A percentile compares a stretch with the other conserved stretches of the same genome.
phyloP scores from a whole-genome alignment of 2,329 filamentous ascomycete genomes.

The Pseudocercospora ulei region DNA sequence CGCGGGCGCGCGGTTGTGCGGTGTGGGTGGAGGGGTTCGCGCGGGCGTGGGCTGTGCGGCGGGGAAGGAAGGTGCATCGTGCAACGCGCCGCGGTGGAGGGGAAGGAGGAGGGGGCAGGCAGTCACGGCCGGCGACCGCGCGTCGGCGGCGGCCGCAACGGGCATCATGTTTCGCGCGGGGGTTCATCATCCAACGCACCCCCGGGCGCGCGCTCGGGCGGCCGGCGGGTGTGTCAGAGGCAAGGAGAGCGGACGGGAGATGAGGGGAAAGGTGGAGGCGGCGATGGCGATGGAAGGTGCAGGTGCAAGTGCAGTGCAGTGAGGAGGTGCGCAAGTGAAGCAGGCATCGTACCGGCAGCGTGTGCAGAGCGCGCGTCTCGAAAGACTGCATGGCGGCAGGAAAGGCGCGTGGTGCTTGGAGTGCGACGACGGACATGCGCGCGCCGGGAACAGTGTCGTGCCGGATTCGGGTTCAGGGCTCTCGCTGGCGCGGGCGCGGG shows the following conservation, averaged over 20 bases:
- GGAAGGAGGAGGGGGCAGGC: slow-evolving; percentile 1
- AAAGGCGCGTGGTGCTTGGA: slow-evolving; percentile 15
- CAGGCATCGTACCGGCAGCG: slow-evolving; percentile 5
- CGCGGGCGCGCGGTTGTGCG: not conserved
- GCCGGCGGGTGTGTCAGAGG: slow-evolving; percentile 10
- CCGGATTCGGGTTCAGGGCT: not conserved
- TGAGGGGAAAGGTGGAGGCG: not conserved
- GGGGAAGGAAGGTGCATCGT: slow-evolving; percentile 6
- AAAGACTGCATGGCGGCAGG: slow-evolving; percentile 16
- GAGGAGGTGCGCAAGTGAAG: not conserved
- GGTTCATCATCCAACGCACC: slow-evolving; percentile 23
- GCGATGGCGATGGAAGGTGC: not conserved
- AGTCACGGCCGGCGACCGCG: slow-evolving; percentile 10
- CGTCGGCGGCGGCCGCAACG: no score
- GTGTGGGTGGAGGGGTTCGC: slow-evolving; percentile 8
- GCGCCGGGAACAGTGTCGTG: slow-evolving; percentile 10
- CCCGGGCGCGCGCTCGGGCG: slow-evolving; percentile 12
- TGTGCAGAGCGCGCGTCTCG: slow-evolving; percentile 17
- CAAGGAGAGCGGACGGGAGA: slow-evolving; percentile 3
- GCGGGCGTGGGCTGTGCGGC: slow-evolving; percentile 3
- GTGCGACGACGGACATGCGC: slow-evolving; percentile 17
- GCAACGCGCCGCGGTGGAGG: no score
- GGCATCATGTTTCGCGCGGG: slow-evolving; percentile 14
- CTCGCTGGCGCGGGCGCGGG: not conserved
- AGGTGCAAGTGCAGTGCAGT: slow-evolving; percentile 5